Evolutionary conservation across 768 basidiomycete genomes (phyloP), one percentile per base, ranked within the genome.

Genomic region (Lactarius pseudohatsudake): DNA sequence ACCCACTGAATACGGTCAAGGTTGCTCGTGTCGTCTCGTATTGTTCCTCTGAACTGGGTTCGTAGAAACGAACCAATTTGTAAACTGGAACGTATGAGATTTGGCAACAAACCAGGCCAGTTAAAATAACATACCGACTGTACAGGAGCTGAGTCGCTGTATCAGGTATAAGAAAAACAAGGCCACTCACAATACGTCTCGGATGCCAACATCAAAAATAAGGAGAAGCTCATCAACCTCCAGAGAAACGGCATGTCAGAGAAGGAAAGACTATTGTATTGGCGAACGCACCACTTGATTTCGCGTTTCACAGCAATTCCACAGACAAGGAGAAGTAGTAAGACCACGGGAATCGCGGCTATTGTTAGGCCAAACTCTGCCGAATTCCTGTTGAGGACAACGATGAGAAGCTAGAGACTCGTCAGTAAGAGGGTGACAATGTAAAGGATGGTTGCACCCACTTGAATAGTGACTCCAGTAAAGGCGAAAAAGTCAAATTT

Each of bases 401-500:
- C 76, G 69, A 94, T 94, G 64, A 94, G 84, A 38, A 94, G 85
- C 92, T 94, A 61, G 56, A 8, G 7, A 59, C 47, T 30, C 64
- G 34, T 59, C 22, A 58, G 34, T 59, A 28, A 58, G 22, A 30
- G 57, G 15, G 32, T 26, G 34, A 9, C 28, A 13, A 58, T 71
- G 41, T 59, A 32, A 41, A 50, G 26, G 11, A 58, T 41, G 43
- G 26, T 50, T 40, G 59, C 30, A 57, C 77, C 58, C 59, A 85
- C 92, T 85, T 94, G 92, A 84, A 93, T 92, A 2, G 92, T 93
- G 30, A 94, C 88, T n/a, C 89, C 92, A 26, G 84, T 82, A 74
- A 94, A 94, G 75, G 84, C 86, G 79, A 94, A 94, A 76, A 93
- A 94, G 76, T 94, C 92, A 75, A 94, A 92, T 75, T 93, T 94